These are phyloP conservation scores for Vachellia pachyceras DNA, from an alignment of 306 rosid genomes.

Conservation along the genomic window DNA sequence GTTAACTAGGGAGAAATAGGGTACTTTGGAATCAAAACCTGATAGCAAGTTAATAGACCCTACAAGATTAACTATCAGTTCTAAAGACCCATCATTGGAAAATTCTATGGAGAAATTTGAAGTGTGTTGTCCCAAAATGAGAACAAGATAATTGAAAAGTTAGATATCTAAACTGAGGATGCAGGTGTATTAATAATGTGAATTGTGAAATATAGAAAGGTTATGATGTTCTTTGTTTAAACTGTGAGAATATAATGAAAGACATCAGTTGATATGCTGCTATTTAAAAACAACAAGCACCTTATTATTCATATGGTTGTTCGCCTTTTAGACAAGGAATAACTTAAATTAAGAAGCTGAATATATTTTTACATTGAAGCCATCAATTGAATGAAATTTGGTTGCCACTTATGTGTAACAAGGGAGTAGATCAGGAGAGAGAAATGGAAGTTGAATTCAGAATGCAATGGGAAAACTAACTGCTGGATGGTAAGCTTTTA, in stretches of 20 bases:
- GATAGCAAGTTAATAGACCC: neutral
- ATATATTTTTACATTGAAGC: neutral
- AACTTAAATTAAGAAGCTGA: conserved; percentile 17
- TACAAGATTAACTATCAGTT: neutral
- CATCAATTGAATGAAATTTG: conserved; percentile 2
- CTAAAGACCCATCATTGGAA: conserved; percentile 8
- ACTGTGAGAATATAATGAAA: neutral
- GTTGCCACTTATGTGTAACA: conserved; percentile 15
- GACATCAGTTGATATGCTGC: neutral
- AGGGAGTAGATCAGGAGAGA: conserved; percentile 16
- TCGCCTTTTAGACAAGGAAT: conserved; percentile 14
- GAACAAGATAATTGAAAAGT: conserved; percentile 1
- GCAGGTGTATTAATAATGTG: neutral
- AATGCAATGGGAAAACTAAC: neutral
- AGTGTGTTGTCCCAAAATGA: conserved; percentile 1
- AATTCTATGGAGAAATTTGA: conserved; percentile 3
- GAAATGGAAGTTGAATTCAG: neutral
- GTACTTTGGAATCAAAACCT: neutral
- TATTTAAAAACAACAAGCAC: neutral
- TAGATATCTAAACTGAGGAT: neutral
- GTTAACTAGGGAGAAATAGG: neutral
- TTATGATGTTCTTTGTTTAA: neutral
- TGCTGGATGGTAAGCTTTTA: conserved; percentile 12
- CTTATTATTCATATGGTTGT: neutral
- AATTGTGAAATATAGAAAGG: neutral